These are phyloP conservation scores for Corinectria fuckeliana DNA, from an alignment of 2,329 filamentous ascomycete genomes.

Conservation along the genomic window DNA sequence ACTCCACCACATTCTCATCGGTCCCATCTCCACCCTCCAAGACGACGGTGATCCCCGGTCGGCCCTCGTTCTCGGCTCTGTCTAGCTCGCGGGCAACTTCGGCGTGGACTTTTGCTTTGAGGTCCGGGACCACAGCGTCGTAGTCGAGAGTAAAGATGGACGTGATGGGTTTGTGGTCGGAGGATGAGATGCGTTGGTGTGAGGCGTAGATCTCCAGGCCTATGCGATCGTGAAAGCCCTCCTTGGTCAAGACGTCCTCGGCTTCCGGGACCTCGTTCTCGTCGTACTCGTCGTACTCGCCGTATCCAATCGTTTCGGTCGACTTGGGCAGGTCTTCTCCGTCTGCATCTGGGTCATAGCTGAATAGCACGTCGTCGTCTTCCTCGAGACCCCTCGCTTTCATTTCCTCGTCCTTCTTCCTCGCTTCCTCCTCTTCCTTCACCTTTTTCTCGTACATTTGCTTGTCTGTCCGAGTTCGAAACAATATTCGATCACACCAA, in stretches of 20 bases:
- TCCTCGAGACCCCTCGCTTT: conserved; percentile 79
- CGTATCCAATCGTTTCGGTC: conserved; percentile 29
- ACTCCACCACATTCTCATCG: conserved; percentile 69
- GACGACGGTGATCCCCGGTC: conserved; percentile 82
- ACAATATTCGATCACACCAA: conserved; percentile 96
- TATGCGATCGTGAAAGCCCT: conserved; percentile 63
- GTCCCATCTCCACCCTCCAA: conserved; percentile 64
- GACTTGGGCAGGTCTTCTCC: conserved; percentile 49
- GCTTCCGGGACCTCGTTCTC: conserved; percentile 54
- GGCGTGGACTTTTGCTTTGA: conserved; percentile 83
- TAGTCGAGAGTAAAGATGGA: conserved; percentile 86
- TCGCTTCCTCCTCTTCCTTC: conserved; percentile 69
- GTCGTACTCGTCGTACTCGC: conserved; percentile 68
- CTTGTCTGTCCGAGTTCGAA: conserved; percentile 75
- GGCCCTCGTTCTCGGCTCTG: conserved; percentile 86
- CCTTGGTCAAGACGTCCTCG: conserved; percentile 61
- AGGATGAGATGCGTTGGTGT: conserved; percentile 88
- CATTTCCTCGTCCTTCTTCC: conserved; percentile 84
- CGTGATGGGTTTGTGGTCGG: conserved; percentile 91
- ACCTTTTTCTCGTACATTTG: conserved; percentile 68
- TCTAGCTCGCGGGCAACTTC: conserved; percentile 90
- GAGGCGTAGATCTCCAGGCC: conserved; percentile 75
- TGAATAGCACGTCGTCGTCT: conserved; percentile 85
- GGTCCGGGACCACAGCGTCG: conserved; percentile 82
- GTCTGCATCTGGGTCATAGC: conserved; percentile 86